A percentile compares a stretch with the other conserved stretches of the same genome.
These are phyloP conservation scores for Apiotrichum brassicae DNA, from an alignment of 1,284 basidiomycete genomes.

Conservation along the genomic window DNA sequence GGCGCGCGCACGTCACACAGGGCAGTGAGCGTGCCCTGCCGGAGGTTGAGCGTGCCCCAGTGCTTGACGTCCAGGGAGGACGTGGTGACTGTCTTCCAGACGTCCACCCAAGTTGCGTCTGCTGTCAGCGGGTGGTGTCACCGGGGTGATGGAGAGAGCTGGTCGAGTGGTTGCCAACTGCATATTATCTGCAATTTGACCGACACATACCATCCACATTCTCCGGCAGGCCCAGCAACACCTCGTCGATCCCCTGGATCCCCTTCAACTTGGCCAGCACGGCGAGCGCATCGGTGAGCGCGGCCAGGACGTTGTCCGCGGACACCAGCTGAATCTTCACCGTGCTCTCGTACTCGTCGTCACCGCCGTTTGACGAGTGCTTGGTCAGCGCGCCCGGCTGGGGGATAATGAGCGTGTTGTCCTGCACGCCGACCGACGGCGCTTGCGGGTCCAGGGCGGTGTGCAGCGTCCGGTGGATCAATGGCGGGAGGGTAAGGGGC, in stretches of 20 bases:
- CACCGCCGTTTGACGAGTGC: slow-evolving; percentile 12
- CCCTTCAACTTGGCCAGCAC: slow-evolving; percentile 26
- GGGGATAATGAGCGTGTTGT: slow-evolving; percentile 25
- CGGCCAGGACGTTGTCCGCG: not conserved
- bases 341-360: slow-evolving; percentile 37
- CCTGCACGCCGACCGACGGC: slow-evolving; percentile 15
- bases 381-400: slow-evolving; percentile 28
- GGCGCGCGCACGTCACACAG: slow-evolving; percentile 15
- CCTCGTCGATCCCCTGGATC: slow-evolving; percentile 25
- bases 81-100: slow-evolving; percentile 4
- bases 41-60: slow-evolving; percentile 39
- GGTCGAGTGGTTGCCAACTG: too few relatives aligned
- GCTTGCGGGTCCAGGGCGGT: slow-evolving; percentile 32
- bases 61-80: slow-evolving; percentile 15
- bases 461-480: slow-evolving; percentile 44
- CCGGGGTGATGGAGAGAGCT: too few relatives aligned
- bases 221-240: slow-evolving; percentile 31
- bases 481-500: slow-evolving; percentile 36
- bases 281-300: slow-evolving; percentile 19
- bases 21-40: slow-evolving; percentile 20
- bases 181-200: too few relatives aligned
- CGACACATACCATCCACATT: slow-evolving; percentile 18
- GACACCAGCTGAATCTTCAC: slow-evolving; percentile 39
- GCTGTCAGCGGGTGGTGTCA: not conserved
- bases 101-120: slow-evolving; percentile 2